Percentiles rank a stretch among this genome's conserved stretches.
Evolutionary conservation across 2,329 filamentous ascomycete species (phyloP).

Genomic region (Aureobasidium melanogenum): DNA sequence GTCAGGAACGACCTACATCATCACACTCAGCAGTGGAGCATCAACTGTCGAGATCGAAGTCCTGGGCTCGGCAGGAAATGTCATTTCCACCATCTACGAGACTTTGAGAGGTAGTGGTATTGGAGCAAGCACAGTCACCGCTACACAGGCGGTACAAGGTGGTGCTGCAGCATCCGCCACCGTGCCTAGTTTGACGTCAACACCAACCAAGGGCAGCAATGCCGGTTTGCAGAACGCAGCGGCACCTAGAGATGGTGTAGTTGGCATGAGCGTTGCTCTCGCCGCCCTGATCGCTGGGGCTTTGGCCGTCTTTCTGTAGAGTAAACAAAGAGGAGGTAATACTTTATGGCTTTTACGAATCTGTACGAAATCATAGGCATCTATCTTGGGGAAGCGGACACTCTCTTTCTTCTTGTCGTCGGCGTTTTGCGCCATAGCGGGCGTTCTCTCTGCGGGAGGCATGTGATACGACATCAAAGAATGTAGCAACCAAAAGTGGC

Average conservation of each 20-base stretch:
- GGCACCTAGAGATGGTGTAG: not conserved
- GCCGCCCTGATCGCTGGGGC: not conserved
- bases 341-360: not conserved
- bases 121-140: not conserved
- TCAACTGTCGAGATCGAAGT: slow-evolving; percentile 29
- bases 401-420: not conserved
- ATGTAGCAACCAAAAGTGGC: not conserved
- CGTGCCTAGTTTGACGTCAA: not conserved
- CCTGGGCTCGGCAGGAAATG: slow-evolving; percentile 23
- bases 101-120: slow-evolving; percentile 19
- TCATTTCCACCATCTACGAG: slow-evolving; percentile 23
- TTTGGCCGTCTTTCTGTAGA: not conserved
- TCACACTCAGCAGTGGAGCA: slow-evolving; percentile 27
- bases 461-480: not conserved
- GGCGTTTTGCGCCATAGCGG: not conserved
- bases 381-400: not conserved
- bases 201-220: not conserved
- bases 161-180: not conserved
- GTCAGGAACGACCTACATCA: slow-evolving; percentile 20
- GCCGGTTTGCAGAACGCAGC: slow-evolving; percentile 4
- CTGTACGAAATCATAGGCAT: not conserved
- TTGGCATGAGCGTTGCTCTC: not conserved
- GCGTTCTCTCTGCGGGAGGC: not conserved
- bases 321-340: not conserved
- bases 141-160: not conserved